phyloP scores from a whole-genome alignment of 2,329 filamentous ascomycete species.

The Xylaria sp. region DNA sequence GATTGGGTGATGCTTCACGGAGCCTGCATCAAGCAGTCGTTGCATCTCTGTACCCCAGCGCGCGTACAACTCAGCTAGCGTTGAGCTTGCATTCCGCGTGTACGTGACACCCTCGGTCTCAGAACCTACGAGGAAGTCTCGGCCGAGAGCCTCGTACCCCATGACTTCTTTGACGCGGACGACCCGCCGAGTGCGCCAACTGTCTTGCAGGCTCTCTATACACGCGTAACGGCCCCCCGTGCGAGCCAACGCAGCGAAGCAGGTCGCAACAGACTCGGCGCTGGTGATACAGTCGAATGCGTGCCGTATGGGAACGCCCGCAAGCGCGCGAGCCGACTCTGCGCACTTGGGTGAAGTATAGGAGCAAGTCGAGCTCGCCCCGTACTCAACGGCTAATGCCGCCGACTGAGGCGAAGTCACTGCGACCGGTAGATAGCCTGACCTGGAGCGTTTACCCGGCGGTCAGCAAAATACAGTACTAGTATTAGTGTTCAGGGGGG shows the following conservation, averaged over 20 bases:
- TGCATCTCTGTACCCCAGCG: constrained; percentile 1
- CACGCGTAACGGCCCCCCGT: neutral
- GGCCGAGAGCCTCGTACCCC: constrained; percentile 2
- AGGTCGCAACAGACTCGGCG: neutral
- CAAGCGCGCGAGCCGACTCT: neutral
- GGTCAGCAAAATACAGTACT: neutral
- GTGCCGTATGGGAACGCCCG: neutral
- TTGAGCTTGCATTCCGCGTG: neutral
- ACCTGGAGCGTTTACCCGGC: constrained; percentile 1
- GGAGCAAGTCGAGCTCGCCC: neutral
- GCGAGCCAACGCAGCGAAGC: constrained; percentile 2
- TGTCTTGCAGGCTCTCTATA: neutral
- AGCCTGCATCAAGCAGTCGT: constrained; percentile 1
- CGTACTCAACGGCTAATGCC: neutral
- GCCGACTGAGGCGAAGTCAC: neutral
- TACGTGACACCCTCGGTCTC: neutral
- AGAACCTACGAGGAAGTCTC: neutral
- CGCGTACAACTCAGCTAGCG: neutral
- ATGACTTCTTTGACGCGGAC: constrained; percentile 1
- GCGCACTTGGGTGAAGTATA: neutral
- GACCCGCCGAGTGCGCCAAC: constrained; percentile 1
- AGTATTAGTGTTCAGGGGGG: neutral
- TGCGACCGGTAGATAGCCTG: neutral
- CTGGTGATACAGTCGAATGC: neutral
- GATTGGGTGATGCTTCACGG: constrained; percentile 4